These are phyloP conservation scores for Cytauxzoon felis DNA, from an alignment of 169 alveolate species.

Conservation along the genomic window DNA sequence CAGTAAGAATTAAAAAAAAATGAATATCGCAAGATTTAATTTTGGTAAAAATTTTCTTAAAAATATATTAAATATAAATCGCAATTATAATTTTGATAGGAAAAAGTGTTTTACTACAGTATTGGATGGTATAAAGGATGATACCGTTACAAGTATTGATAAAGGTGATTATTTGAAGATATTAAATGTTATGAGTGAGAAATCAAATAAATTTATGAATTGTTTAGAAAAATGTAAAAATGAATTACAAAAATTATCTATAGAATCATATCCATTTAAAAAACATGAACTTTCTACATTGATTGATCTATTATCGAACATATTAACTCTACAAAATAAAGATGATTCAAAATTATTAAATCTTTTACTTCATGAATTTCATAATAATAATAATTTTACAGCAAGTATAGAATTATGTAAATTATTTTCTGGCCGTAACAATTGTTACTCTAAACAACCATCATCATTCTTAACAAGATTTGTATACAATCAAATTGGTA, in stretches of 20 bases:
- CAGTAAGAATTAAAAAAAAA: too few relatives aligned
- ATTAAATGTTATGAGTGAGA: neutral
- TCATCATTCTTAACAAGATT: conserved; percentile 26
- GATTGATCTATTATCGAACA: conserved; percentile 10
- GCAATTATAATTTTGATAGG: too few relatives aligned
- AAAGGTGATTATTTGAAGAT: neutral
- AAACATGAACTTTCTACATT: conserved; percentile 14
- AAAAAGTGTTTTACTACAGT: too few relatives aligned
- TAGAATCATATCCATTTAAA: conserved; percentile 23
- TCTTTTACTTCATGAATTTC: conserved; percentile 10
- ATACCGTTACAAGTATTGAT: too few relatives aligned
- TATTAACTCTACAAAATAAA: conserved; percentile 9
- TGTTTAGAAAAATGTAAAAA: conserved; percentile 26
- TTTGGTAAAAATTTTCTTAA: too few relatives aligned
- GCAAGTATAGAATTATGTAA: conserved; percentile 24
- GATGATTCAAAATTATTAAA: neutral
- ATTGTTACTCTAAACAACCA: conserved; percentile 12
- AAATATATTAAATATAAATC: too few relatives aligned
- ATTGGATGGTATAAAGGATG: too few relatives aligned
- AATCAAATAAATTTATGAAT: neutral
- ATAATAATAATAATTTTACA: neutral
- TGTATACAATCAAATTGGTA: conserved; percentile 13
- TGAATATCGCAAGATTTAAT: too few relatives aligned
- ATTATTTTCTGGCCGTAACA: conserved; percentile 21
- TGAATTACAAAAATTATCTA: conserved; percentile 16